Conservation (phyloP, 345 rosid genomes). For the Mangifera indica region DNA sequence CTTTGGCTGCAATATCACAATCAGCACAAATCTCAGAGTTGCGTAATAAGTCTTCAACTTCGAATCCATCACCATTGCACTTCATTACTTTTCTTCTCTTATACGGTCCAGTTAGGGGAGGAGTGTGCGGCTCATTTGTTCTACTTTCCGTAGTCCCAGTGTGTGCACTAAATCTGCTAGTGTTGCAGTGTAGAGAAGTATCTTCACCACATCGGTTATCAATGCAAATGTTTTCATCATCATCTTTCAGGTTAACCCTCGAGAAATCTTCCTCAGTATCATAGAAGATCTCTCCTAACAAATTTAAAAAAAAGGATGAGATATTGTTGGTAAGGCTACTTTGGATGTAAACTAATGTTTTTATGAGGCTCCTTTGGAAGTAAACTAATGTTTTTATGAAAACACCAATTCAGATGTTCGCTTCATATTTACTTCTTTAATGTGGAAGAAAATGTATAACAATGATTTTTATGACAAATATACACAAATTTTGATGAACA, state of each 20-base stretch:
- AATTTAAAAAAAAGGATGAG: slow-evolving; percentile 14
- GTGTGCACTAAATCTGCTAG: slow-evolving; percentile 38
- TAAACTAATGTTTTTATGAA: no score
- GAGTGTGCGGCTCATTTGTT: slow-evolving; percentile 54
- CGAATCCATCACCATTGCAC: slow-evolving; percentile 40
- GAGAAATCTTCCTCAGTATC: slow-evolving; percentile 72
- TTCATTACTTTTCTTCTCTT: slow-evolving; percentile 75
- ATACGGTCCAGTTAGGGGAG: slow-evolving; percentile 67
- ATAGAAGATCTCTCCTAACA: slow-evolving; percentile 74
- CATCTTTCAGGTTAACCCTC: slow-evolving; percentile 26
- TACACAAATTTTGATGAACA: background rate
- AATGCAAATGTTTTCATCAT: slow-evolving; percentile 30
- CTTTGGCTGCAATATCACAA: slow-evolving; percentile 43
- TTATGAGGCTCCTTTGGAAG: background rate
- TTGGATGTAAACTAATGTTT: no score
- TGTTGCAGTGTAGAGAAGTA: slow-evolving; percentile 35
- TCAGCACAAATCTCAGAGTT: slow-evolving; percentile 33
- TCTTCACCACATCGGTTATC: slow-evolving; percentile 35
- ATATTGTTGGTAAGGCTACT: slow-evolving; percentile 3
- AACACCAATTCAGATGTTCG: background rate
- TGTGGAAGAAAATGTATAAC: background rate
- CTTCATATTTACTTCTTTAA: background rate
- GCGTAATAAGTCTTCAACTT: slow-evolving; percentile 43
- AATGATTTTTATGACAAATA: background rate
- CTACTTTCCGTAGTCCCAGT: slow-evolving; percentile 27